Base-by-base conservation (phyloP, 129 eudicot genomes). In the Arctium minus region DNA sequence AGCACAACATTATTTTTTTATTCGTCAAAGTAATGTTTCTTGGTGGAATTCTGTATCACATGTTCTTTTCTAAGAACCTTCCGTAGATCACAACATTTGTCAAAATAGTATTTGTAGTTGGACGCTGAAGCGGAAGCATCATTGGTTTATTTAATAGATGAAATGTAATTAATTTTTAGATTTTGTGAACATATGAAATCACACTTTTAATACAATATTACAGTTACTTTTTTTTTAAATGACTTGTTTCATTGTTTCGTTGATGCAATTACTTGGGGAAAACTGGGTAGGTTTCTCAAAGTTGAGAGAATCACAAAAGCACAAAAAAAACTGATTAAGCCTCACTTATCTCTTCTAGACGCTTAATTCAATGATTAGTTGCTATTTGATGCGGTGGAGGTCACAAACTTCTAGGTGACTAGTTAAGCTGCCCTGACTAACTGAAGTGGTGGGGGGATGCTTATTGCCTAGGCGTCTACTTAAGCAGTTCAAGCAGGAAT, bases 31-130 rank as follows among this genome's bases (percentile, higher is more conserved):
- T 50, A 3, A 17, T 48, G 62, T 72, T 35, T 50, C 39, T 80
- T 31, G 70, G 72, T 70, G 35, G 46, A 80, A 36, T 70, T 31
- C 9, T 70, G 70, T 70, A 44, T 30, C 67, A 42, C 42, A 50
- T 75, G 48, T 44, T 38, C 10, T 64, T 64, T 64, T 64, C 70
- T 64, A 64, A 64, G 70, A 70, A 70, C 72, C 56, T 72, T 73
- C 64, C 27, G 75, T 76, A 38, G 11, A 10, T 81, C 74, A 73
- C 22, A 27, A 2, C 64, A 72, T 80, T 72, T 71, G 78, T 80
- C 56, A 15, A 67, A 18, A 67, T 67, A 50, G 60, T 33, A 38
- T 73, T 13, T 15, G 13, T 73, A 56, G 73, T 81, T 73, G 38
- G 17, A 60, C 17, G 30, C 18, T 73, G 22, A 67, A 39, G 39